phyloP scores from a whole-genome alignment of 495 filamentous ascomycete species.

The Parachaetomium inaequale region DNA sequence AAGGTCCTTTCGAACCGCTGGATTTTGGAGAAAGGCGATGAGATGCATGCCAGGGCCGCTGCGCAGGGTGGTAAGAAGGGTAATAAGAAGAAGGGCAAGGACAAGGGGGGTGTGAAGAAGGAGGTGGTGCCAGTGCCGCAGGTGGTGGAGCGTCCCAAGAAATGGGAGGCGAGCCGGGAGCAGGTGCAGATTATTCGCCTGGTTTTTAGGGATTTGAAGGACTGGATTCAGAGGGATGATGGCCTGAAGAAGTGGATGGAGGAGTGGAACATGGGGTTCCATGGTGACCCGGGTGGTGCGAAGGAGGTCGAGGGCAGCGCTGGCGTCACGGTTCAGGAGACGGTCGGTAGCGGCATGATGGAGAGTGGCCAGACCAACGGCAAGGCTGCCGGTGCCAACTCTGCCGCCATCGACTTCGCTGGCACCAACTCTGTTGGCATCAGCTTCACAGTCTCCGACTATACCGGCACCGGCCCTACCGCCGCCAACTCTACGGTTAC shows the following conservation, averaged over 20 bases:
- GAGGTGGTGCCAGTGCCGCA: not conserved
- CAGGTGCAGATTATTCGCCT: not conserved
- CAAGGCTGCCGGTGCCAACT: not conserved
- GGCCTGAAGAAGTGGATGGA: not conserved
- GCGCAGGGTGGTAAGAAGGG: too few species aligned
- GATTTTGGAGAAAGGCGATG: conserved; percentile 18
- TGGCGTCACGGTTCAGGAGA: too few species aligned
- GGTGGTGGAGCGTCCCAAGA: too few species aligned
- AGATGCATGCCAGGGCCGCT: not conserved
- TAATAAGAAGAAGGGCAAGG: not conserved
- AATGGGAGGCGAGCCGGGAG: not conserved
- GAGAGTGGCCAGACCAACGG: too few species aligned
- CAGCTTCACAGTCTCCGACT: too few species aligned
- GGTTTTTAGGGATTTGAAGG: not conserved
- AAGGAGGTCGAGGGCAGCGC: too few species aligned
- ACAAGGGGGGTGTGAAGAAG: not conserved
- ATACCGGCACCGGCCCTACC: too few species aligned
- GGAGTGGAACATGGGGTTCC: not conserved
- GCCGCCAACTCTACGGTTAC: too few species aligned
- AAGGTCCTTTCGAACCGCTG: conserved; percentile 28
- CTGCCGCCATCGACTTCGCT: too few species aligned
- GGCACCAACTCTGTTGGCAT: too few species aligned
- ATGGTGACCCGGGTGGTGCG: too few species aligned
- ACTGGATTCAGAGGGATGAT: not conserved
- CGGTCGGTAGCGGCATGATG: too few species aligned